Evolutionary conservation across 2,329 filamentous ascomycete species (phyloP).

Genomic region (Talaromyces amestolkiae): DNA sequence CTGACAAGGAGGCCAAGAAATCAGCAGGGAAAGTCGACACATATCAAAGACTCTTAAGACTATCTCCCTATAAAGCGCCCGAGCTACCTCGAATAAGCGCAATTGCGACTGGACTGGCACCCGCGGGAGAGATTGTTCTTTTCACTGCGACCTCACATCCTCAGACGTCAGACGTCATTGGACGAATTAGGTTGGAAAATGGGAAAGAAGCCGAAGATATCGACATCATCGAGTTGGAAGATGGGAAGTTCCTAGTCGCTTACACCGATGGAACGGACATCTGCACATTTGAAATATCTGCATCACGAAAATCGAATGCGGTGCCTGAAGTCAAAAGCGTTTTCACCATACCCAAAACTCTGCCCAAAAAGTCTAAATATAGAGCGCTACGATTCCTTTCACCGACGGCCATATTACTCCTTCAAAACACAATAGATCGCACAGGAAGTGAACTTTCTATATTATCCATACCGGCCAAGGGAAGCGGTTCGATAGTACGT

Average conservation of each 20-base stretch:
- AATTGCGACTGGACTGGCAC: slow-evolving; percentile 73
- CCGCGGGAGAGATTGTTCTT: slow-evolving; percentile 72
- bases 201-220: slow-evolving; percentile 53
- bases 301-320: slow-evolving; percentile 47
- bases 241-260: slow-evolving; percentile 63
- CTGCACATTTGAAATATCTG: slow-evolving; percentile 61
- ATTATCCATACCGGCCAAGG: slow-evolving; percentile 34
- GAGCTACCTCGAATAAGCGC: slow-evolving; percentile 67
- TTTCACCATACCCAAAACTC: slow-evolving; percentile 40
- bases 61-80: slow-evolving; percentile 55
- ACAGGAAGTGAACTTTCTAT: slow-evolving; percentile 56
- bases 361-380: slow-evolving; percentile 50
- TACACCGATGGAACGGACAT: slow-evolving; percentile 78
- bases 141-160: slow-evolving; percentile 66
- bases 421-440: slow-evolving; percentile 56
- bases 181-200: slow-evolving; percentile 51
- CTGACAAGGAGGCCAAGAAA: slow-evolving; percentile 30
- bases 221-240: slow-evolving; percentile 36
- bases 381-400: slow-evolving; percentile 57
- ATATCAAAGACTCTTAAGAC: slow-evolving; percentile 58
- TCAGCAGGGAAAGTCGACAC: slow-evolving; percentile 49
- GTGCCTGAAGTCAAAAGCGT: slow-evolving; percentile 35
- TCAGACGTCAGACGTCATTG: slow-evolving; percentile 52
- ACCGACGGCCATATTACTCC: slow-evolving; percentile 52
- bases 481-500: slow-evolving; percentile 46